These are phyloP conservation scores for Omphalotus olearius DNA, from an alignment of 1,284 basidiomycete genomes.

Conservation along the genomic window DNA sequence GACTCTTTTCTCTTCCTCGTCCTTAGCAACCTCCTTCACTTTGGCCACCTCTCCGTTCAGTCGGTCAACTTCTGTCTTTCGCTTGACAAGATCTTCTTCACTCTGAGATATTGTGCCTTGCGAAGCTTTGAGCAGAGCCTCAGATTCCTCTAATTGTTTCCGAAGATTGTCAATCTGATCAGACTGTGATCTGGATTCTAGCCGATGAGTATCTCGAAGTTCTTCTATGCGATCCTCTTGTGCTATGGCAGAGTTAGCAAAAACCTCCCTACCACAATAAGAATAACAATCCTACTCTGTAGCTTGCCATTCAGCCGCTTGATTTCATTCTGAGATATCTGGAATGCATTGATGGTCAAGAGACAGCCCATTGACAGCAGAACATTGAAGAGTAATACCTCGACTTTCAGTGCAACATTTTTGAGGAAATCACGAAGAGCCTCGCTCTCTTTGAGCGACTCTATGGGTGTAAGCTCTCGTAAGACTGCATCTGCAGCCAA, in stretches of 20 bases:
- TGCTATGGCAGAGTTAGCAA: constrained; percentile 38
- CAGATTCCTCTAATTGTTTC: constrained; percentile 64
- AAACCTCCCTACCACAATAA: background rate
- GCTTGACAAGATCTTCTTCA: constrained; percentile 45
- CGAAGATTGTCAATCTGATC: constrained; percentile 70
- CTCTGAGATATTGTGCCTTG: constrained; percentile 40
- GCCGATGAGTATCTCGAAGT: constrained; percentile 74
- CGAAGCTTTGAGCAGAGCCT: constrained; percentile 60
- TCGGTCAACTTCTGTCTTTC: constrained; percentile 49
- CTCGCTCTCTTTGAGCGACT: constrained; percentile 60
- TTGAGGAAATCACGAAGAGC: constrained; percentile 72
- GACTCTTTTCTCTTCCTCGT: constrained; percentile 94
- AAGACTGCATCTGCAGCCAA: constrained; percentile 67
- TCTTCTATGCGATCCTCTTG: constrained; percentile 84
- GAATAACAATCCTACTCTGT: constrained; percentile 44
- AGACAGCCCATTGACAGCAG: background rate
- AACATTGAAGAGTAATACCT: constrained; percentile 41
- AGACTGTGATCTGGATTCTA: constrained; percentile 74
- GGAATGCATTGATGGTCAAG: constrained; percentile 3
- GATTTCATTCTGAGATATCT: constrained; percentile 74
- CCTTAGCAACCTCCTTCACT: constrained; percentile 64
- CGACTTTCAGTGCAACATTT: constrained; percentile 63
- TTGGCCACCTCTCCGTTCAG: constrained; percentile 61
- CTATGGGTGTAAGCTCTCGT: constrained; percentile 69
- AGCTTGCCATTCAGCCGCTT: constrained; percentile 69